phyloP scores from a whole-genome alignment of 202 grass and related monocot species.

The Schoenoplectus triqueter region DNA sequence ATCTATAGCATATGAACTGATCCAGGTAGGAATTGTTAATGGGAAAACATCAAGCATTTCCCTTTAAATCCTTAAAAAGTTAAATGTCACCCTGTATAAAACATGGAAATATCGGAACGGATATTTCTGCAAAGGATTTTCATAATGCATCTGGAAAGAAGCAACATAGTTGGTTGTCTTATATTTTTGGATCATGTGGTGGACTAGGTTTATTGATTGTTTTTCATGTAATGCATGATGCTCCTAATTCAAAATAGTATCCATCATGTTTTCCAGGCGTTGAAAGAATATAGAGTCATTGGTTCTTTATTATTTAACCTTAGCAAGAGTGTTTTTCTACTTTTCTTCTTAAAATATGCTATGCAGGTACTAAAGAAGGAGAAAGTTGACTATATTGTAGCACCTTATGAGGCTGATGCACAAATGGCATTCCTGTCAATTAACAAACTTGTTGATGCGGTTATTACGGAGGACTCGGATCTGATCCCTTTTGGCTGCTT shows the following conservation, averaged over 20 bases:
- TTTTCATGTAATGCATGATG: background rate
- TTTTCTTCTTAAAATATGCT: slow-evolving; percentile 36
- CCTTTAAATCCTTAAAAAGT: background rate
- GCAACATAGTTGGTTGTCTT: background rate
- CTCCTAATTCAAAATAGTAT: background rate
- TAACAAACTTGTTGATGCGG: slow-evolving; percentile 95
- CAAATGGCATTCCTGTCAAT: slow-evolving; percentile 95
- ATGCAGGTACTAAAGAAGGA: slow-evolving; percentile 87
- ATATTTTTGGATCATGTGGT: slow-evolving; percentile 8
- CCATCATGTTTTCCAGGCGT: slow-evolving; percentile 1
- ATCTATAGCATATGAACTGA: slow-evolving; percentile 79
- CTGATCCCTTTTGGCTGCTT: slow-evolving; percentile 98
- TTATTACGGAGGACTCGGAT: slow-evolving; percentile 95
- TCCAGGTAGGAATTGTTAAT: slow-evolving; percentile 53
- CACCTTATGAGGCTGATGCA: slow-evolving; percentile 97
- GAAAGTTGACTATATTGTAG: slow-evolving; percentile 92
- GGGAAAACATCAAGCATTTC: background rate
- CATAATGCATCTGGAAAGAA: slow-evolving; percentile 1
- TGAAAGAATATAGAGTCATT: background rate
- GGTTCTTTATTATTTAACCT: background rate
- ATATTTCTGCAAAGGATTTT: background rate
- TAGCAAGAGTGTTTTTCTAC: background rate
- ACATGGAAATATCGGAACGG: background rate
- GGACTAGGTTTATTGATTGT: background rate
- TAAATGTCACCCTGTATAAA: slow-evolving; percentile 10